These are phyloP conservation scores for Trichoderma virens DNA, from an alignment of 495 filamentous ascomycete genomes.

Conservation along the genomic window DNA sequence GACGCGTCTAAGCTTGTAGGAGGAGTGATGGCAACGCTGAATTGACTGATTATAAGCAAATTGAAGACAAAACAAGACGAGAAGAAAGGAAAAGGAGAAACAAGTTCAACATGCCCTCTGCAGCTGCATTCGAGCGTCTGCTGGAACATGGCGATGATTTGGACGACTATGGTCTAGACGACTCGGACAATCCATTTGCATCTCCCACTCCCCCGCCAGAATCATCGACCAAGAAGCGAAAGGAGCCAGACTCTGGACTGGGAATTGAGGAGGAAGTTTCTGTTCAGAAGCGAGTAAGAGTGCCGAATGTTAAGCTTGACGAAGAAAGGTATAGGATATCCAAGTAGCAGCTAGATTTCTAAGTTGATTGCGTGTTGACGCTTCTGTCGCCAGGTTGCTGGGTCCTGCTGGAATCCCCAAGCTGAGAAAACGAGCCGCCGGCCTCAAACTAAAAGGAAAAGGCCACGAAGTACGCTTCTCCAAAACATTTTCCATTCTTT, in stretches of 20 bases:
- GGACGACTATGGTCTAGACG: conserved; percentile 62
- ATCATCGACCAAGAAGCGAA: conserved; percentile 24
- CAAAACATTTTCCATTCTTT: background rate
- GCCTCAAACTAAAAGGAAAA: conserved; percentile 81
- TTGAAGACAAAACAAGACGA: background rate
- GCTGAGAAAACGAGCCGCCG: conserved; percentile 60
- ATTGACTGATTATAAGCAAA: background rate
- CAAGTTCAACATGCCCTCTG: conserved; percentile 9
- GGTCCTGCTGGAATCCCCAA: conserved; percentile 61
- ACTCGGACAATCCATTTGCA: conserved; percentile 33
- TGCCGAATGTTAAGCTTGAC: conserved; percentile 76
- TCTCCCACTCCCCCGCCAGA: conserved; percentile 26
- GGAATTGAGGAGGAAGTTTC: conserved; percentile 85
- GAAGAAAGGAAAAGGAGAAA: background rate
- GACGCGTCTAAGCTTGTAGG: background rate
- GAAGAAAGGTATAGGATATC: conserved; percentile 50
- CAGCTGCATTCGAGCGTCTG: background rate
- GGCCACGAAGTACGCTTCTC: conserved; percentile 67
- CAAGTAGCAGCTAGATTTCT: background rate
- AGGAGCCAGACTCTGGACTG: conserved; percentile 36
- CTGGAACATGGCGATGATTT: conserved; percentile 42
- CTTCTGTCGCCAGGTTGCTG: conserved; percentile 51
- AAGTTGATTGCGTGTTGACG: background rate
- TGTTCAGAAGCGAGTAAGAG: conserved; percentile 60
- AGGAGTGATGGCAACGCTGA: background rate